These are phyloP conservation scores for Gelatoporia subvermispora DNA, from an alignment of 768 basidiomycete genomes.

Conservation along the genomic window DNA sequence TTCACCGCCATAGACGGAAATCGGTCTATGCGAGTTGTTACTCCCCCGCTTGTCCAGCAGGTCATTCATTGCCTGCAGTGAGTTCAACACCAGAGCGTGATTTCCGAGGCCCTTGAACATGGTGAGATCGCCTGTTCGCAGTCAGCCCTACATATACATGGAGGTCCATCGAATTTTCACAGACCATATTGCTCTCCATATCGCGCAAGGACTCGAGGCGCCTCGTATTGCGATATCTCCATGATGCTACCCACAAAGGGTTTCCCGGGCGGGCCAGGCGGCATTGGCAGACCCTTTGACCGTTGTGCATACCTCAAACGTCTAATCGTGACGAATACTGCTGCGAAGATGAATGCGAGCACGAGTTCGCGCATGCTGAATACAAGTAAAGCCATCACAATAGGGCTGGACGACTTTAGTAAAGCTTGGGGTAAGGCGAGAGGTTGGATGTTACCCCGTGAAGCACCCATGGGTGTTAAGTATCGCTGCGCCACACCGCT, in stretches of 20 bases:
- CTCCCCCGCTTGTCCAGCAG: slow-evolving; percentile 24
- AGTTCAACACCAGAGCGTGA: slow-evolving; percentile 26
- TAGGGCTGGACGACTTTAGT: no score
- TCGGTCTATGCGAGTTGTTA: slow-evolving; percentile 28
- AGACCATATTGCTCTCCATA: slow-evolving; percentile 9
- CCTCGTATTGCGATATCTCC: slow-evolving; percentile 1
- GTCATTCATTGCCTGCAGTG: slow-evolving; percentile 21
- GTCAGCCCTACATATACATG: neutral
- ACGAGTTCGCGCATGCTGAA: no score
- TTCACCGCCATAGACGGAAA: slow-evolving; percentile 32
- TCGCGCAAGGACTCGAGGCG: slow-evolving; percentile 6
- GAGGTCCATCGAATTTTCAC: neutral
- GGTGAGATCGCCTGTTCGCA: slow-evolving; percentile 23
- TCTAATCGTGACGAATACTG: no score
- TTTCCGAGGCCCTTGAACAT: slow-evolving; percentile 25
- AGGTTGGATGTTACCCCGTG: no score
- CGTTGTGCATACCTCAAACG: no score
- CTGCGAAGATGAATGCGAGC: no score
- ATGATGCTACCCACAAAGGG: slow-evolving; percentile 11
- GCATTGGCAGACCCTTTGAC: neutral
- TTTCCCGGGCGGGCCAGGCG: slow-evolving; percentile 12
- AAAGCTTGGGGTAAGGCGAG: no score
- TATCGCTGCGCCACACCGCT: no score
- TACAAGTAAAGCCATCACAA: no score
- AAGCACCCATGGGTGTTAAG: no score